These are phyloP conservation scores for Pneumocystis oryctolagi DNA, from an alignment of 1,139 yeast genomes.

Conservation along the genomic window DNA sequence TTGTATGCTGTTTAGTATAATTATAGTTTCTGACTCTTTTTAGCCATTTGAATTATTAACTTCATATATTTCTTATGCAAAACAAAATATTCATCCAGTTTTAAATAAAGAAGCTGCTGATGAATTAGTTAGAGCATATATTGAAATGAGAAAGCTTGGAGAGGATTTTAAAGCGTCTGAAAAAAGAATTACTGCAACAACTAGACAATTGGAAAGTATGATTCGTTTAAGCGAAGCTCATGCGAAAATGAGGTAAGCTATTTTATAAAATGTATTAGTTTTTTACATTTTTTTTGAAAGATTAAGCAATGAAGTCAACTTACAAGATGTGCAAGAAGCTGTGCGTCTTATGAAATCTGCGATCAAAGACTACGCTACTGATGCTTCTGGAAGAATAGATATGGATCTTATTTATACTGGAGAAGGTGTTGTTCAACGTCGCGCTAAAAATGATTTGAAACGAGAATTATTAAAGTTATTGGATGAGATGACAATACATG, in stretches of 20 bases:
- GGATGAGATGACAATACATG: constrained; percentile 25
- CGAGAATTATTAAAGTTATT: constrained; percentile 41
- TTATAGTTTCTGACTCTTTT: not conserved
- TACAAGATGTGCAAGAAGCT: constrained; percentile 83
- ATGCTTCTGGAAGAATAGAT: constrained; percentile 87
- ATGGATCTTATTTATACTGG: constrained; percentile 97
- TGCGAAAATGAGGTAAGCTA: constrained; percentile 63
- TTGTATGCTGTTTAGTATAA: constrained; percentile 25
- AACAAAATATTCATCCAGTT: constrained; percentile 62
- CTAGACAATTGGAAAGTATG: constrained; percentile 93
- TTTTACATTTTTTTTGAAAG: not conserved
- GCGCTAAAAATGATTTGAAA: constrained; percentile 57
- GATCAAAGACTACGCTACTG: constrained; percentile 94
- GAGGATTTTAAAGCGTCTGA: constrained; percentile 80
- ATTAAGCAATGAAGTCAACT: constrained; percentile 50
- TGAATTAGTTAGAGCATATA: constrained; percentile 79
- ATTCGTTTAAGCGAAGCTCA: constrained; percentile 90
- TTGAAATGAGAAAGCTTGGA: constrained; percentile 85
- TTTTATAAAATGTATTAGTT: not conserved
- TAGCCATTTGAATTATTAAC: constrained; percentile 73
- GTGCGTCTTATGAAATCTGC: constrained; percentile 86
- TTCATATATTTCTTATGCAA: constrained; percentile 79
- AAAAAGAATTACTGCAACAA: constrained; percentile 90
- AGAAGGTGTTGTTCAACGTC: constrained; percentile 75
- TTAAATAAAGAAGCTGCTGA: constrained; percentile 67